Evolutionary conservation across 2,329 filamentous ascomycete genomes (phyloP).

Genomic region (Colletotrichum cereale): DNA sequence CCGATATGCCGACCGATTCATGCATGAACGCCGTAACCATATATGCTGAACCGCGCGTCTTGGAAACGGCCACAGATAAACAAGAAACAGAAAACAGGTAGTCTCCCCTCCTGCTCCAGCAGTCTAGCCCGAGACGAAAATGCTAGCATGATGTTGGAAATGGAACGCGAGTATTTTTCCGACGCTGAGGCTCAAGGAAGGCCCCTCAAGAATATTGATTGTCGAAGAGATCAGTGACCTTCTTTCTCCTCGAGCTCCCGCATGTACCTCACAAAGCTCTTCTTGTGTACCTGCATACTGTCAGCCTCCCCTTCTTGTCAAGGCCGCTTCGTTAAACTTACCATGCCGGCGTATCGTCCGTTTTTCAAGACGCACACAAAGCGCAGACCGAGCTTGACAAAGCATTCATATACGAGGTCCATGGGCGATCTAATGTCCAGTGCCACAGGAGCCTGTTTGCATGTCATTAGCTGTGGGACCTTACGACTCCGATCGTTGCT

Average conservation of each 20-base stretch:
- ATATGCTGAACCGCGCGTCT: slow-evolving; percentile 6
- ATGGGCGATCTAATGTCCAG: slow-evolving; percentile 91
- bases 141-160: not conserved
- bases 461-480: not conserved
- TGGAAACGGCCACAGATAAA: not conserved
- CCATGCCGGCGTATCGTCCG: slow-evolving; percentile 89
- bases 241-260: slow-evolving; percentile 79
- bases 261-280: slow-evolving; percentile 95
- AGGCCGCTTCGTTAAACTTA: slow-evolving; percentile 57
- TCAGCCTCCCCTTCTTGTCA: slow-evolving; percentile 5
- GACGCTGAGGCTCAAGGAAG: not conserved
- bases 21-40: slow-evolving; percentile 12
- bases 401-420: slow-evolving; percentile 96
- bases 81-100: not conserved
- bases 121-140: not conserved
- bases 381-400: slow-evolving; percentile 90
- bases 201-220: not conserved
- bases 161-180: not conserved
- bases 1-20: not conserved
- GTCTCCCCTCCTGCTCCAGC: not conserved
- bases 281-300: slow-evolving; percentile 82
- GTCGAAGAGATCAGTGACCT: slow-evolving; percentile 2
- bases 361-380: slow-evolving; percentile 92
- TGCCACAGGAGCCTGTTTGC: slow-evolving; percentile 78
- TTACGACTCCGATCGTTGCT: not conserved